Base-by-base conservation (phyloP, 2,329 filamentous ascomycete genomes). In the Colletotrichum sp. region DNA sequence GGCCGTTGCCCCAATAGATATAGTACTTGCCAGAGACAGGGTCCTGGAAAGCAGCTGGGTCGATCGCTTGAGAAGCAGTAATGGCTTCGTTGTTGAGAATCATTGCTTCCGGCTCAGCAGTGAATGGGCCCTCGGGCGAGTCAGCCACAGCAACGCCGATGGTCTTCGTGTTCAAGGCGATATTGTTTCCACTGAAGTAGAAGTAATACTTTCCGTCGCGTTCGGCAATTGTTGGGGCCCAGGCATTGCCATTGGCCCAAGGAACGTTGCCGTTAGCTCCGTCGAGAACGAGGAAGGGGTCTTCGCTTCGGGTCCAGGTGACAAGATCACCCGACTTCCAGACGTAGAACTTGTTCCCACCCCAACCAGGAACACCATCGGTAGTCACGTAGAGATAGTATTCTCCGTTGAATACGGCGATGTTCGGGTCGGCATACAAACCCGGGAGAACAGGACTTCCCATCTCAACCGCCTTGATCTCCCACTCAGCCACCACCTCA, bases 181-280 rank as follows among this genome's bases (percentile, higher is more conserved):
- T 90, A 57, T 87, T 87, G 18, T 89, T 81, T 0, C 88, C 88
- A 49, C 85, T 88, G 82, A 93, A 93, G 82, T 92, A 93, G 32
- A 94, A 90, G 79, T 92, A 93, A 83, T 90, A 94, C 83, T 91
- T 92, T 0, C 90, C 91, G 74, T 90, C 85, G 66, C 90, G 90
- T 65, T 85, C 83, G 2, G 90, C 90, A 4, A 92, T 92, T 68
- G 92, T 91, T 0, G 92, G 92, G 0, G 92, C 92, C 92, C 92
- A 94, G 5, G 93, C 89, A 79, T 93, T 93, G 76, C 93, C 92
- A 2, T 86, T 89, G 0, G 91, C 91, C 92, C 92, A 94, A 3
- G 91, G 91, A 1, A 94, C 88, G 72, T 93, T 88, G 13, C 87
- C 87, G 28, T 80, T 81, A 0, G 83, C 81, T n/a, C 87, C 87